phyloP scores from a whole-genome alignment of 768 basidiomycete genomes.

The Russula sp. region DNA sequence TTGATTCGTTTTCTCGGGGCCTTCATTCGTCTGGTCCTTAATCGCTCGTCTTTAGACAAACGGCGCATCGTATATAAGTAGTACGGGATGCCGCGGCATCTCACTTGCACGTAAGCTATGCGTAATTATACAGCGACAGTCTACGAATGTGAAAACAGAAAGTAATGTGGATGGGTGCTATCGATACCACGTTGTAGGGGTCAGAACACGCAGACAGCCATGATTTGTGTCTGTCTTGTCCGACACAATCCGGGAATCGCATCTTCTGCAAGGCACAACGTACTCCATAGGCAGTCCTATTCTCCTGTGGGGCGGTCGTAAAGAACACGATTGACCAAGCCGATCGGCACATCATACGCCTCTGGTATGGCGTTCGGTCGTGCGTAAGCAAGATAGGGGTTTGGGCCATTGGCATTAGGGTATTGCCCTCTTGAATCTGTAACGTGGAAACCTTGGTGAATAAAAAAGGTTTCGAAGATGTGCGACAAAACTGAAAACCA shows the following conservation, averaged over 20 bases:
- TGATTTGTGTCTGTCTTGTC: neutral
- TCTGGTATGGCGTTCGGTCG: slow-evolving; percentile 46
- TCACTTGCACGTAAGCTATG: slow-evolving; percentile 17
- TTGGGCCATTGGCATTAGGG: slow-evolving; percentile 32
- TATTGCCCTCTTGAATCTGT: slow-evolving; percentile 53
- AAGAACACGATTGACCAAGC: slow-evolving; percentile 68
- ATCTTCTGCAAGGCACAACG: neutral
- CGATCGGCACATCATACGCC: slow-evolving; percentile 77
- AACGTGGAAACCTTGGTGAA: slow-evolving; percentile 2
- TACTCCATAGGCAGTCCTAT: neutral
- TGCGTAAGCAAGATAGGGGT: slow-evolving; percentile 45
- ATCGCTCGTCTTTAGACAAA: slow-evolving; percentile 7
- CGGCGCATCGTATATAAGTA: slow-evolving; percentile 11
- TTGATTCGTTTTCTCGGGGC: slow-evolving; percentile 11
- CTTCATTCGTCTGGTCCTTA: slow-evolving; percentile 3
- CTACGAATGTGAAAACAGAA: slow-evolving; percentile 7
- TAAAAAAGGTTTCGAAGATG: slow-evolving; percentile 1
- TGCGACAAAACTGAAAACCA: slow-evolving; percentile 19
- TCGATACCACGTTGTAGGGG: neutral
- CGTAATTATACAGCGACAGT: slow-evolving; percentile 16
- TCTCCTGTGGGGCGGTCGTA: slow-evolving; percentile 31
- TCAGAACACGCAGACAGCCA: neutral
- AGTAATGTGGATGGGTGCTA: neutral
- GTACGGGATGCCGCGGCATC: neutral
- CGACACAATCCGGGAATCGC: neutral